Base-by-base conservation (phyloP, 228 moss, liverwort and hornwort species). In the Sphagnum magellanicum region DNA sequence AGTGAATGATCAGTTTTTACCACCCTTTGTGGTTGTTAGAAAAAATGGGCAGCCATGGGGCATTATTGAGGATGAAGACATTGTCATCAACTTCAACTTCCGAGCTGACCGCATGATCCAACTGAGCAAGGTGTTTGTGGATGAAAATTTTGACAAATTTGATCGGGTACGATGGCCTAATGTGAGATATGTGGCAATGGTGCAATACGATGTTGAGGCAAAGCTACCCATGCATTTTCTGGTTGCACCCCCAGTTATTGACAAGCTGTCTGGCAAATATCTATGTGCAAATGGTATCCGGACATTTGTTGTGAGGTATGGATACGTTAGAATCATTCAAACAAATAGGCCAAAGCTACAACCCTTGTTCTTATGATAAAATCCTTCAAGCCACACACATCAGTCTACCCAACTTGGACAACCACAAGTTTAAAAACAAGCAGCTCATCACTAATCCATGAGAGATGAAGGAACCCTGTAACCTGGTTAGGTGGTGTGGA, bases 41-140 rank as follows among this genome's bases (percentile, higher is more conserved):
- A 90, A 87, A 51, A 76, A 81, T 53, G 83, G 87, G 57, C 68
- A 70, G 63, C 90, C 93, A 2, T 87, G 85, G 69, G 93, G 93
- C 0, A 47, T 85, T 10, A 87, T 93, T 51, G 32, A 78, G 52
- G 16, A 53, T 0, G 79, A 70, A 52, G 93, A 90, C 71, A 82
- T 87, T 0, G 89, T 93, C 13, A 87, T 90, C 5, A 90, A 88
- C 51, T 90, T 89, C 61, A 93, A 93, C 67, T 93, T 84, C 10
- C 83, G 87, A 61, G 79, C 90, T 0, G 90, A 93, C 62, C 79
- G 89, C 5, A 88, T 90, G 78, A 76, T 87, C 64, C 76, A 90
- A 61, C 69, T 93, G 4, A 90, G 75, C 66, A 79, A 90, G 77
- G 90, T 87, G 0, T 90, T 93, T 68, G 77, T 87, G 49, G 85